Evolutionary conservation across 305 asterid species (phyloP).

Genomic region (Fraxinus floribunda): DNA sequence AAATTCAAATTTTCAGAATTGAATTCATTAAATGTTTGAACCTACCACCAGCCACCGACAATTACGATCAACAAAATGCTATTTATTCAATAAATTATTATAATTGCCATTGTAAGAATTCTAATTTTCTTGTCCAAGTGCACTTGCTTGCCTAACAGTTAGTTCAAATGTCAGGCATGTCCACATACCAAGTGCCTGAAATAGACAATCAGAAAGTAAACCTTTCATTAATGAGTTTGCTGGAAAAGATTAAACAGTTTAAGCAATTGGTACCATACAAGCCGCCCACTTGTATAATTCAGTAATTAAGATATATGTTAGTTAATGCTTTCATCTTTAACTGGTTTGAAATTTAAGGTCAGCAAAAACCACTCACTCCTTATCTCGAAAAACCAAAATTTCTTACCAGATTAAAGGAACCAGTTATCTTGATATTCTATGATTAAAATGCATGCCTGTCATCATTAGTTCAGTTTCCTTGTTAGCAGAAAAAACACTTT

Average conservation of each 20-base stretch:
- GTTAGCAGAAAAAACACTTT: constrained; percentile 25
- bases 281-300: not conserved
- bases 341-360: not conserved
- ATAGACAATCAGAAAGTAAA: not conserved
- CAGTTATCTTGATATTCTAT: not conserved
- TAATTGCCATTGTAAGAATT: not conserved
- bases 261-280: constrained; percentile 10
- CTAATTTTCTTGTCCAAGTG: not conserved
- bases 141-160: not conserved
- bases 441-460: not conserved
- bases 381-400: not conserved
- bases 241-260: not conserved
- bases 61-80: not conserved
- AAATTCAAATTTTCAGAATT: not conserved
- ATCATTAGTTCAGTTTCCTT: constrained; percentile 23
- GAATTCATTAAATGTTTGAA: not conserved
- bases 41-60: not conserved
- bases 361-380: not conserved
- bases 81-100: not conserved
- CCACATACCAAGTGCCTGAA: not conserved
- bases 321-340: not conserved
- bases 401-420: not conserved
- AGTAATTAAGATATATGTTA: not conserved
- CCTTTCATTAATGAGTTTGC: not conserved
- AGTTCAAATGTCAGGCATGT: not conserved